Conservation (phyloP, 78 protist genomes). For the Dictyostelium discoideum region DNA sequence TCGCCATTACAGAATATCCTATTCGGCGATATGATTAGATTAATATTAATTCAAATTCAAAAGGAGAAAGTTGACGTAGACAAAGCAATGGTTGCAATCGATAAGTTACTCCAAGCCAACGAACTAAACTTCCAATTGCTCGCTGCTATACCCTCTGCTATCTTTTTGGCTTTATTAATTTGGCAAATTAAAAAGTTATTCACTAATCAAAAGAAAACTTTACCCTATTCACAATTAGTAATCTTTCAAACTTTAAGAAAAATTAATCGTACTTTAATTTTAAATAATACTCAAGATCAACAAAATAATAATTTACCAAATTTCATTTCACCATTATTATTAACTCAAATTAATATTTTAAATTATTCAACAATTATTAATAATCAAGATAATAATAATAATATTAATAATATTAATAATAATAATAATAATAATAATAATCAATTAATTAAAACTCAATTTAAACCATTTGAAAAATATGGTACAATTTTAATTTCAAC, state of each 20-base stretch:
- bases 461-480: slow-evolving; percentile 59
- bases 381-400: neutral
- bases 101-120: slow-evolving; percentile 67
- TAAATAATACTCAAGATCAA: slow-evolving; percentile 3
- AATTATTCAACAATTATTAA: neutral
- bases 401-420: neutral
- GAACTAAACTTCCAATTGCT: slow-evolving; percentile 70
- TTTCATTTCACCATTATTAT: neutral
- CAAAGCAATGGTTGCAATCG: slow-evolving; percentile 62
- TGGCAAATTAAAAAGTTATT: slow-evolving; percentile 39
- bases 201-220: neutral
- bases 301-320: neutral
- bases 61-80: slow-evolving; percentile 76
- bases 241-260: slow-evolving; percentile 29
- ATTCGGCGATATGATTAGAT: slow-evolving; percentile 67
- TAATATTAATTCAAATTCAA: slow-evolving; percentile 63
- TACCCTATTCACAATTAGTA: slow-evolving; percentile 20
- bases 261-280: slow-evolving; percentile 14
- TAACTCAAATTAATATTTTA: neutral
- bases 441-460: neutral
- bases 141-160: slow-evolving; percentile 66
- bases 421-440: neutral
- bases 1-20: slow-evolving; percentile 7
- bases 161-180: neutral
- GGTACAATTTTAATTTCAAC: slow-evolving; percentile 27